Evolutionary conservation across 331 rosid genomes (phyloP), one percentile per base, ranked within the genome.

Genomic region (Ulmus americana): DNA sequence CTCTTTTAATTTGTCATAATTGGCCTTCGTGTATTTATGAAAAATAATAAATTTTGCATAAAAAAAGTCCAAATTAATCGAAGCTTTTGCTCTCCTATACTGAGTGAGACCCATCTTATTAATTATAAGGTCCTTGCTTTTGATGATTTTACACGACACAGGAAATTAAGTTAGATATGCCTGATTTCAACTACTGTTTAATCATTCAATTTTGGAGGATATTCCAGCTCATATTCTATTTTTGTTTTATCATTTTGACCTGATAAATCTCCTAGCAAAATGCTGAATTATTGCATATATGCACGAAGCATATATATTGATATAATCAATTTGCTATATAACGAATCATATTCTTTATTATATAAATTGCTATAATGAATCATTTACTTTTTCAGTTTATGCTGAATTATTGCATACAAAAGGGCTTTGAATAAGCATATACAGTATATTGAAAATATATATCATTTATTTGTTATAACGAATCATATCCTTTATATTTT

Each of bases 81-180:
- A 5, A 2, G 10, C 16, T 15, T 45, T 56, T 7, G 6, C 5
- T 45, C 39, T 11, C 15, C 22, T 49, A 48, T 38, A 10, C 35
- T 8, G 20, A 5, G 73, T 70, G 76, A 28, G 35, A 67, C 67
- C 55, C 58, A 35, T 59, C 40, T 28, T 28, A 48, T 57, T 20
- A 63, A 39, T 39, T 28, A 28, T 28, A 57, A 63, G 61, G 45
- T 6, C 61, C 65, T 5, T 6, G 75, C 44, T 59, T 28, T 61
- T 42, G 43, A 61, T 47, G 68, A 8, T 6, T 63, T 11, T 43
- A 46, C 5, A 18, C 39, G 20, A 43, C 20, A 13, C 15, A 38
- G 12, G 12, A 59, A 35, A 43, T 51, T 13, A 64, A 73, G 68
- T 60, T 67, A 4, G 61, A 38, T 15, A 20, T 12, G 8, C 39